Percentiles rank a stretch among this genome's conserved stretches.
Evolutionary conservation across 1,139 yeast genomes (phyloP).

Genomic region (Candida pseudoviswanathii): DNA sequence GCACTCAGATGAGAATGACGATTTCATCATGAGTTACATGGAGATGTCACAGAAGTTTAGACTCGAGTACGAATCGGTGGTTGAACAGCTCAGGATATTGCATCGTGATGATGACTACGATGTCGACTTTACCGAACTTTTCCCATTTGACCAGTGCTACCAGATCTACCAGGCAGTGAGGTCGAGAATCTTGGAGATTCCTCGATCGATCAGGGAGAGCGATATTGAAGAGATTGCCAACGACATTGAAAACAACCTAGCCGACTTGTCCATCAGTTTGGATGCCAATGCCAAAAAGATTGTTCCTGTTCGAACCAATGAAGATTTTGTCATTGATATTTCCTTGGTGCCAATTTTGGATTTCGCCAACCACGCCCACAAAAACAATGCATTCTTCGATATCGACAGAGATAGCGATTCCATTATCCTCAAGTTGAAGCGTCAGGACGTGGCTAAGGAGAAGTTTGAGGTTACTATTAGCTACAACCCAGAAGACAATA

Average conservation of each 20-base stretch:
- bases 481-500: slow-evolving; percentile 50
- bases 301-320: slow-evolving; percentile 12
- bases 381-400: slow-evolving; percentile 60
- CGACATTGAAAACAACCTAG: slow-evolving; percentile 5
- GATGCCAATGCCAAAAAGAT: slow-evolving; percentile 8
- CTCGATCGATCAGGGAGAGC: slow-evolving; percentile 30
- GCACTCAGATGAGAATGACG: slow-evolving; percentile 2
- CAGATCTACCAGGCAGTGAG: slow-evolving; percentile 53
- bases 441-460: slow-evolving; percentile 18
- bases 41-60: slow-evolving; percentile 13
- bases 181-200: slow-evolving; percentile 66
- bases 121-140: slow-evolving; percentile 15
- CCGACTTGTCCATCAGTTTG: slow-evolving; percentile 8
- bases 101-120: slow-evolving; percentile 14
- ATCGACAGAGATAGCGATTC: slow-evolving; percentile 52
- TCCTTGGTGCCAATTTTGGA: slow-evolving; percentile 69
- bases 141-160: slow-evolving; percentile 29
- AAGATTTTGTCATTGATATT: slow-evolving; percentile 50
- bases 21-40: slow-evolving; percentile 19
- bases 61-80: slow-evolving; percentile 18
- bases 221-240: slow-evolving; percentile 8
- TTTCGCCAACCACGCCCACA: slow-evolving; percentile 60
- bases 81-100: slow-evolving; percentile 17
- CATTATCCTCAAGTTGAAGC: slow-evolving; percentile 34
- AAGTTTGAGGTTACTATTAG: slow-evolving; percentile 41